Base-by-base conservation (phyloP, 371 early-diverging fungal genomes). In the Apophysomyces variabilis region DNA sequence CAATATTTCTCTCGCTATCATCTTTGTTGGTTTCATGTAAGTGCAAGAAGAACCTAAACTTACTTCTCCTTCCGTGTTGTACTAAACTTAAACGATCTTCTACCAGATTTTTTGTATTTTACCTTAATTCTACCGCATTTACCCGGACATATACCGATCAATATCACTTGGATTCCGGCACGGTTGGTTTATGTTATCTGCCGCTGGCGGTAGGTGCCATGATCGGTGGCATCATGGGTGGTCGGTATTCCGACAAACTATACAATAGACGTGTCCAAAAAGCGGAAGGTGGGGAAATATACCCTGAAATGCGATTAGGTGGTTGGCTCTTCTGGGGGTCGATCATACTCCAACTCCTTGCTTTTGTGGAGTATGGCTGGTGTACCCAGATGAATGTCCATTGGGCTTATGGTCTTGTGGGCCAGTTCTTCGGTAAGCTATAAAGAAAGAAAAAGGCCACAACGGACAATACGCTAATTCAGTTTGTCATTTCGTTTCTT, bases 331-430 rank as follows among this genome's bases (percentile, higher is more conserved):
- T 77, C 16, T 69, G 60, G 50, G 57, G 39, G 11, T 61, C 72
- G 1, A 58, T 75, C 13, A 7, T 70, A 8, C 18, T 80, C 1
- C 68, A 75, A 12, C 14, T 72, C 0, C 16, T 60, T 11, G 47
- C 74, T 9, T 68, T 77, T 9, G 43, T 66, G 12, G 79, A 69
- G 7, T 83, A 77, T 64, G 83, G 83, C 0, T 83, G 83, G 83
- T 73, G 73, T 56, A 36, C 78, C 6, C 60, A 78, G 47, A 57
- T 77, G 18, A 70, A 83, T 39, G 76, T 80, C 4, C 77, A 77
- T 66, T 80, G 66, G 57, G 77, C 74, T 9, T 73, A 66, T 61
- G 73, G 75, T 13, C 67, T 83, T 41, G 75, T 75, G 6, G 70
- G 70, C 38, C 76, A 72, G 38, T 73, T 80, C 35, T 65, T 78